A percentile compares a stretch with the other conserved stretches of the same genome.
phyloP scores from a whole-genome alignment of 441 rosid genomes.

The Viola pubescens region DNA sequence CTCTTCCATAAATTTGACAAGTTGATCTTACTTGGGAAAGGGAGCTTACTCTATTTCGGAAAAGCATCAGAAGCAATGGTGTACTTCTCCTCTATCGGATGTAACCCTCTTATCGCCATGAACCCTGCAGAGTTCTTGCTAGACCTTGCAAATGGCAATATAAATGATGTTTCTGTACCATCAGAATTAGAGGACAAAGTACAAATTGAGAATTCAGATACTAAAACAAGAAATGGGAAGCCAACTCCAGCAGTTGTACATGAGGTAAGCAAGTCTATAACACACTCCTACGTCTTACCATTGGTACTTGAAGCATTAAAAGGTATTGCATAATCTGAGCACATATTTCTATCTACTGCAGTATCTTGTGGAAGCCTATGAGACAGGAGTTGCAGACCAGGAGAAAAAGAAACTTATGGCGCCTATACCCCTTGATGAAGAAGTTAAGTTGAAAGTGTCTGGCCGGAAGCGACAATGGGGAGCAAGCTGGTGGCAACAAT shows the following conservation, averaged over 20 bases:
- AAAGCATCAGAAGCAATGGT: constrained; percentile 76
- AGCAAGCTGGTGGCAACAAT: constrained; percentile 88
- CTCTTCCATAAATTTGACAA: constrained; percentile 90
- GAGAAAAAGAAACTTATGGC: constrained; percentile 71
- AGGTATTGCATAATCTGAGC: constrained; percentile 7
- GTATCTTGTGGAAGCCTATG: constrained; percentile 89
- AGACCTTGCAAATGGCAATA: constrained; percentile 92
- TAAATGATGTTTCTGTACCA: constrained; percentile 78
- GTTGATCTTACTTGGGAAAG: constrained; percentile 87
- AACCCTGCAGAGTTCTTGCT: constrained; percentile 95
- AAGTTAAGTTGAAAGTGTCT: constrained; percentile 47
- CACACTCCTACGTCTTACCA: neutral
- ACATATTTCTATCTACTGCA: constrained; percentile 20
- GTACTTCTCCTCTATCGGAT: constrained; percentile 86
- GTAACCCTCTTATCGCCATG: constrained; percentile 90
- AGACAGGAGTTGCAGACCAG: constrained; percentile 57
- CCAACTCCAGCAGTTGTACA: constrained; percentile 67
- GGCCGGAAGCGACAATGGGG: constrained; percentile 80
- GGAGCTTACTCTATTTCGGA: constrained; percentile 84
- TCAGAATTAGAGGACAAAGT: constrained; percentile 81
- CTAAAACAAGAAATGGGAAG: constrained; percentile 48
- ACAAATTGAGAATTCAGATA: constrained; percentile 49
- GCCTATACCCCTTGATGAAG: constrained; percentile 71
- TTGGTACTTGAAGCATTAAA: constrained; percentile 3
- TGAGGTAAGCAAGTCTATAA: constrained; percentile 39